Conservation (phyloP, 2,329 filamentous ascomycete genomes). For the Grosmannia clavigera region DNA sequence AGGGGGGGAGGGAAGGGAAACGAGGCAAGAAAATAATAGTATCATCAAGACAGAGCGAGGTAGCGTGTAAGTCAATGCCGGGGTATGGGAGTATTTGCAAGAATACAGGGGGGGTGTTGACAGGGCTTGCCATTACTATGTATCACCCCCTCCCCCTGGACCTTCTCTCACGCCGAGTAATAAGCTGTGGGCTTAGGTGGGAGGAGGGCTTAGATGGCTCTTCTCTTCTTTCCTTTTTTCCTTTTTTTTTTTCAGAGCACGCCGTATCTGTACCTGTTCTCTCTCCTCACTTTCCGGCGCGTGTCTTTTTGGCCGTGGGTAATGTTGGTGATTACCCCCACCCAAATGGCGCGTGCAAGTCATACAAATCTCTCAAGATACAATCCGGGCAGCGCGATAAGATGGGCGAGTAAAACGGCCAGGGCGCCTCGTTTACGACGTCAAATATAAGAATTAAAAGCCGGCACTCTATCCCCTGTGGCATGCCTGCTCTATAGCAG, state of each 20-base stretch:
- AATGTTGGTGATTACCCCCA: neutral
- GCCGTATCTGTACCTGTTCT: too few species aligned
- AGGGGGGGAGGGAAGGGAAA: neutral
- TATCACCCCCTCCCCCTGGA: neutral
- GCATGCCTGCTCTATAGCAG: neutral
- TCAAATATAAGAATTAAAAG: neutral
- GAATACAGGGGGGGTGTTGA: neutral
- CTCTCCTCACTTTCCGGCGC: too few species aligned
- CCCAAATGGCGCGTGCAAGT: neutral
- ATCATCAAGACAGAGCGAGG: neutral
- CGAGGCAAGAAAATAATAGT: neutral
- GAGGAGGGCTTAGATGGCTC: neutral
- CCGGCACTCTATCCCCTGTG: neutral
- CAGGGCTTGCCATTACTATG: neutral
- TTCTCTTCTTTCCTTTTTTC: too few species aligned
- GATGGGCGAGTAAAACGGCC: neutral
- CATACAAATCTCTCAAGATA: neutral
- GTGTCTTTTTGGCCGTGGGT: too few species aligned
- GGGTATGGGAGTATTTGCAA: neutral
- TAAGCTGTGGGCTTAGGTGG: conserved; percentile 1
- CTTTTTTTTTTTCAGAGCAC: too few species aligned
- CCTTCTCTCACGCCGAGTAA: neutral
- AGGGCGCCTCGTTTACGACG: neutral
- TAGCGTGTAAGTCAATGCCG: neutral
- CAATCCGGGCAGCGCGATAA: neutral